Evolutionary conservation across 2,329 filamentous ascomycete genomes (phyloP).

Genomic region (Colletotrichum chrysophilum): DNA sequence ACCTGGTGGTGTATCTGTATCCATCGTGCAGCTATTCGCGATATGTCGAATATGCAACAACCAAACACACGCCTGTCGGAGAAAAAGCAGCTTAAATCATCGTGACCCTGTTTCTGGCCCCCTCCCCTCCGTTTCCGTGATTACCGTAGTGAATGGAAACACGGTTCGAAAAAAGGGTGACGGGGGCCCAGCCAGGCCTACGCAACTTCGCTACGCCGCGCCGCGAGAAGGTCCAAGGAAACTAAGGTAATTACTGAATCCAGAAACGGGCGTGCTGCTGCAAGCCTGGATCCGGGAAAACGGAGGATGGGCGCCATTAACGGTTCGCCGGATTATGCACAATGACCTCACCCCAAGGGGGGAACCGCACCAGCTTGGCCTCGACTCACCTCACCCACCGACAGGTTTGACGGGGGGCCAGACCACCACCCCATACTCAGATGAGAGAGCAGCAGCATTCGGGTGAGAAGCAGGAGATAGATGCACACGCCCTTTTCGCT

Average conservation of each 20-base stretch:
- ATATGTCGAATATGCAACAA: neutral
- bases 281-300: neutral
- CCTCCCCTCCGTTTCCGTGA: neutral
- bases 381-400: slow-evolving; percentile 13
- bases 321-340: slow-evolving; percentile 1
- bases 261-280: neutral
- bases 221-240: neutral
- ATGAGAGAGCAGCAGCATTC: neutral
- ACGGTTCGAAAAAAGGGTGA: neutral
- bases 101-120: neutral
- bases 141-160: neutral
- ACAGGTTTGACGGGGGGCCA: neutral
- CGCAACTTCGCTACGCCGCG: neutral
- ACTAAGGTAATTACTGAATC: neutral
- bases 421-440: neutral
- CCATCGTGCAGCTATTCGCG: neutral
- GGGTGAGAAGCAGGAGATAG: neutral
- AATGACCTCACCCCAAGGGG: neutral
- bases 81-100: neutral
- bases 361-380: neutral
- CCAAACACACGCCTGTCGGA: neutral
- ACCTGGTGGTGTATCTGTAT: neutral
- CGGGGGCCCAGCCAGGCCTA: neutral
- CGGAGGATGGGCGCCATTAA: neutral
- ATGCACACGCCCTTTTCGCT: neutral